These are phyloP conservation scores for Colletotrichum sp. DNA, from an alignment of 2,329 filamentous ascomycete genomes.

Conservation along the genomic window DNA sequence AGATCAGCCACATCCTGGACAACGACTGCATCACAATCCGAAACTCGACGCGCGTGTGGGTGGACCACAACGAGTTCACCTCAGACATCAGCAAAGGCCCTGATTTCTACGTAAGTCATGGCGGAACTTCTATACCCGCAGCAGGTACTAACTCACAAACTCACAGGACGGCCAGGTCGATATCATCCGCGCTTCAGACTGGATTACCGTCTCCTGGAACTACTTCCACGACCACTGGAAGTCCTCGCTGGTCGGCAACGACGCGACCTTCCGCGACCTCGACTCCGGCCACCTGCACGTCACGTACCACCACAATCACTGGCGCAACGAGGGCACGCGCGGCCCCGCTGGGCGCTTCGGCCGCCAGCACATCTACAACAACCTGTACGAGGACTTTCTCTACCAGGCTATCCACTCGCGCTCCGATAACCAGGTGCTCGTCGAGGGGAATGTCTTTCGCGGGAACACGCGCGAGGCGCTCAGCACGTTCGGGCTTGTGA, in stretches of 20 bases:
- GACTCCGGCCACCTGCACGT: conserved; percentile 50
- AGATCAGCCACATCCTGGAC: conserved; percentile 38
- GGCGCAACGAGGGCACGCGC: conserved; percentile 49
- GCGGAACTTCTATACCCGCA: rapidly evolving
- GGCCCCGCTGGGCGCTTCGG: conserved; percentile 55
- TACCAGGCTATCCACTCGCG: conserved; percentile 55
- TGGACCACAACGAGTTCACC: conserved; percentile 54
- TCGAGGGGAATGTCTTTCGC: conserved; percentile 54
- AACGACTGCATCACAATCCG: conserved; percentile 48
- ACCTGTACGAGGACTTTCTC: conserved; percentile 50
- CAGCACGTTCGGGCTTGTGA: conserved; percentile 58
- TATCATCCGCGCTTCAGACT: conserved; percentile 48
- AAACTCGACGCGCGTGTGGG: conserved; percentile 51
- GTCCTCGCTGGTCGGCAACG: conserved; percentile 48
- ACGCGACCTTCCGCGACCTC: conserved; percentile 40
- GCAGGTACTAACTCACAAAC: background rate
- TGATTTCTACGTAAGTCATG: conserved; percentile 35
- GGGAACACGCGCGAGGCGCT: conserved; percentile 53
- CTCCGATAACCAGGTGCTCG: conserved; percentile 52
- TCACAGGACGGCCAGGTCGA: conserved; percentile 50
- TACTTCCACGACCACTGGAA: conserved; percentile 54
- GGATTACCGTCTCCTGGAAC: conserved; percentile 52
- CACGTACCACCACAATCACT: conserved; percentile 57
- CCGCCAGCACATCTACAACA: conserved; percentile 54
- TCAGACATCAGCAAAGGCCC: conserved; percentile 43